Percentiles rank a stretch among this genome's conserved stretches.
Evolutionary conservation across 306 rosid genomes (phyloP).

Genomic region (Abrus precatorius): DNA sequence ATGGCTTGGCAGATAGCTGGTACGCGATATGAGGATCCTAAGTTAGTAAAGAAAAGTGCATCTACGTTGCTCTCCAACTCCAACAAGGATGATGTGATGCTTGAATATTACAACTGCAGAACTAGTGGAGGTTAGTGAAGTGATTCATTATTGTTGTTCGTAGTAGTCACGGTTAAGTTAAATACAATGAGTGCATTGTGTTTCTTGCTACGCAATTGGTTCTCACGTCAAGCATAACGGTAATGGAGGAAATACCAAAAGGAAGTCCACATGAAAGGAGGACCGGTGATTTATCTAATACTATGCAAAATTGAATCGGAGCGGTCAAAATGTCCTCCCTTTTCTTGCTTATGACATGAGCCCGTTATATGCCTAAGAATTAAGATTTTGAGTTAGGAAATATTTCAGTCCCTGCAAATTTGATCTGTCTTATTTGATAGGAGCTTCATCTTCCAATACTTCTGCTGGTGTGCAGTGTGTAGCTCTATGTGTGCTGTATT

Average conservation of each 20-base stretch:
- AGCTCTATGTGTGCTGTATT: neutral
- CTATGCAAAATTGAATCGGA: neutral
- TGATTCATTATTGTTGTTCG: slow-evolving; percentile 36
- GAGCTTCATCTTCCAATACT: slow-evolving; percentile 32
- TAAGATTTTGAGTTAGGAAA: slow-evolving; percentile 1
- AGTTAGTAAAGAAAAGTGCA: slow-evolving; percentile 67
- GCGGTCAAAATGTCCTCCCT: slow-evolving; percentile 2
- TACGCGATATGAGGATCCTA: slow-evolving; percentile 75
- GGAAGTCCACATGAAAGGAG: slow-evolving; percentile 1
- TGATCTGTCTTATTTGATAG: slow-evolving; percentile 25
- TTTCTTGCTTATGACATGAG: slow-evolving; percentile 2
- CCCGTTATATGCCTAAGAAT: neutral
- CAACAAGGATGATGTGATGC: slow-evolving; percentile 50
- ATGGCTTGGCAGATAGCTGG: slow-evolving; percentile 94
- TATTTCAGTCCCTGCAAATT: slow-evolving; percentile 25
- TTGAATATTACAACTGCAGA: slow-evolving; percentile 74
- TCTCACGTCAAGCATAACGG: neutral
- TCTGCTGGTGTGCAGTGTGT: slow-evolving; percentile 6
- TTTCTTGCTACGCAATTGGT: slow-evolving; percentile 14
- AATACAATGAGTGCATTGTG: slow-evolving; percentile 18
- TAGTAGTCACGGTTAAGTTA: slow-evolving; percentile 34
- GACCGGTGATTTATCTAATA: slow-evolving; percentile 1
- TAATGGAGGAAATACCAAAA: neutral
- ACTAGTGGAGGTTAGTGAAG: slow-evolving; percentile 75
- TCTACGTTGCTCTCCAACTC: slow-evolving; percentile 57